Evolutionary conservation across 148 eudicot species (phyloP).

Genomic region (Camellia sinensis): DNA sequence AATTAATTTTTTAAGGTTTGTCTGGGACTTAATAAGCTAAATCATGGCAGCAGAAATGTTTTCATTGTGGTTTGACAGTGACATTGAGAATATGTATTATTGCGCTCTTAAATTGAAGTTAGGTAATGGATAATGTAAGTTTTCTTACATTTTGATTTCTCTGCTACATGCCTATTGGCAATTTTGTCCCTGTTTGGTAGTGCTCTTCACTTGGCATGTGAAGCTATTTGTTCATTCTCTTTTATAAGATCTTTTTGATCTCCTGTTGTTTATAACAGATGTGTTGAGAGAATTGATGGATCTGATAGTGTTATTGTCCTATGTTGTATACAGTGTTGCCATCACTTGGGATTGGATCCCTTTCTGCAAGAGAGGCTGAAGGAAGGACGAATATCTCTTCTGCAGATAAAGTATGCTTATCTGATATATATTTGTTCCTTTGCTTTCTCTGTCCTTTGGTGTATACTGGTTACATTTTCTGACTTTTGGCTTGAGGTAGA

Average conservation of each 20-base stretch:
- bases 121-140: background rate
- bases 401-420: conserved; percentile 68
- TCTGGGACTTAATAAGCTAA: background rate
- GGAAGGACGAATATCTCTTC: conserved; percentile 68
- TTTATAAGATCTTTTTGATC: background rate
- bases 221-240: background rate
- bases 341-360: conserved; percentile 88
- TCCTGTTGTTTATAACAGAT: background rate
- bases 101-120: background rate
- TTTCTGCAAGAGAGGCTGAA: conserved; percentile 95
- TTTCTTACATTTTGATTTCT: background rate
- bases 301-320: conserved; percentile 1
- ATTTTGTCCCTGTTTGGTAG: background rate
- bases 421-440: background rate
- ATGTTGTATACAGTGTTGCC: conserved; percentile 62
- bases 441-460: background rate
- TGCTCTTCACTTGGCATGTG: background rate
- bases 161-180: background rate
- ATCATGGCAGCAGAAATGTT: background rate
- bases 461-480: background rate
- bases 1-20: background rate
- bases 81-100: background rate
- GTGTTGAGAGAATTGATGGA: conserved; percentile 4
- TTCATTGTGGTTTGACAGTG: background rate
- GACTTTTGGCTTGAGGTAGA: background rate